phyloP scores from a whole-genome alignment of 2,329 filamentous ascomycete genomes.

The Exophiala bonariae region DNA sequence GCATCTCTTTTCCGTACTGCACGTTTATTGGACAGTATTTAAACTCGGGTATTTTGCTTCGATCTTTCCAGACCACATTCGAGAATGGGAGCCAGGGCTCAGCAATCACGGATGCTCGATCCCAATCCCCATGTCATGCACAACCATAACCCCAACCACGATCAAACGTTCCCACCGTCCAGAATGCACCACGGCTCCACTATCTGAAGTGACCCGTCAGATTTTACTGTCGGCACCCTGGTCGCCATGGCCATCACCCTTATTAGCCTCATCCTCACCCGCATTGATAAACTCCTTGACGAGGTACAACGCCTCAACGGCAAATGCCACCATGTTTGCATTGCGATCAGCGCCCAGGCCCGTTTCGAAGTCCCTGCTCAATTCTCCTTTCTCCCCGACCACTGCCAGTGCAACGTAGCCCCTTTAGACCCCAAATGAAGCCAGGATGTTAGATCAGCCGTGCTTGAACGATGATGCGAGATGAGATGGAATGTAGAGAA shows the following conservation, averaged over 20 bases:
- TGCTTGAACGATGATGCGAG: slow-evolving; percentile 4
- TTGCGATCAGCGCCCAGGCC: slow-evolving; percentile 54
- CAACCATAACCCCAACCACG: no score
- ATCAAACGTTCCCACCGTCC: no score
- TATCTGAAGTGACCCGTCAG: slow-evolving; percentile 5
- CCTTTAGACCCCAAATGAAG: slow-evolving; percentile 35
- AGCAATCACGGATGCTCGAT: no score
- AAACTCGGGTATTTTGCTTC: no score
- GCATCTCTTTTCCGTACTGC: no score
- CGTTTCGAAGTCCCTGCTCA: slow-evolving; percentile 58
- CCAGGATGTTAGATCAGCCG: not conserved
- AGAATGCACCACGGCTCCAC: no score
- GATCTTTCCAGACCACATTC: no score
- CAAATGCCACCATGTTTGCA: slow-evolving; percentile 65
- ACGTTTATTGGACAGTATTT: no score
- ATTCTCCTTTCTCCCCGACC: slow-evolving; percentile 47
- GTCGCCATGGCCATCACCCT: no score
- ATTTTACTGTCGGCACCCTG: slow-evolving; percentile 7
- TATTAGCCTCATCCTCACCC: not conserved
- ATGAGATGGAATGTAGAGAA: no score
- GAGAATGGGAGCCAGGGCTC: no score
- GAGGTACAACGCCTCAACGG: slow-evolving; percentile 56
- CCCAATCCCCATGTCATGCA: no score
- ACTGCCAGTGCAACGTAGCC: slow-evolving; percentile 67
- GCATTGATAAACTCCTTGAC: slow-evolving; percentile 54